These are phyloP conservation scores for Teratosphaeria nubilosa DNA, from an alignment of 2,329 filamentous ascomycete species.

Conservation along the genomic window DNA sequence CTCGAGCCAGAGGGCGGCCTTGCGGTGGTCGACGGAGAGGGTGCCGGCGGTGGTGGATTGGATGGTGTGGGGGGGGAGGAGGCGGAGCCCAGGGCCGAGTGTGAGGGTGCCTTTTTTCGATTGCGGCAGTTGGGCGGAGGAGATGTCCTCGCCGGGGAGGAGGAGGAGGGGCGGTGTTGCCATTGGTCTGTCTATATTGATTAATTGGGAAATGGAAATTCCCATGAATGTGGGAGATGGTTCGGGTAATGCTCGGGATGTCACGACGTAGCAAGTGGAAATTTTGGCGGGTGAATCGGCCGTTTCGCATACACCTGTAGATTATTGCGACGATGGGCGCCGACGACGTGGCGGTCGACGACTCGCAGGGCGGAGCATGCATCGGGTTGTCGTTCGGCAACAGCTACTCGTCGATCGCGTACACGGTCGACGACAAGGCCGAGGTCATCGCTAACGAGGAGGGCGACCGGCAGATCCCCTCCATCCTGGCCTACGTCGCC, in stretches of 20 bases:
- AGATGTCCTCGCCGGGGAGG: slow-evolving; percentile 71
- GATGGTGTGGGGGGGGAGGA: slow-evolving; percentile 67
- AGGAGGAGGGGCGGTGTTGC: slow-evolving; percentile 49
- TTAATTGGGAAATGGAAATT: background rate
- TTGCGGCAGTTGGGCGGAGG: slow-evolving; percentile 55
- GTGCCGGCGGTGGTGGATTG: slow-evolving; percentile 58
- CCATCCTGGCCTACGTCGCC: slow-evolving; percentile 84
- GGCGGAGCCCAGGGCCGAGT: slow-evolving; percentile 72
- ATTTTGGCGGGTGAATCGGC: background rate
- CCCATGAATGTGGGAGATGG: background rate
- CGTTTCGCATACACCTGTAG: background rate
- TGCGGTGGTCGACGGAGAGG: slow-evolving; percentile 57
- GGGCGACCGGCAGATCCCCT: slow-evolving; percentile 95
- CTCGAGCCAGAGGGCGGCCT: slow-evolving; percentile 72
- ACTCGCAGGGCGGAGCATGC: slow-evolving; percentile 35
- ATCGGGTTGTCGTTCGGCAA: slow-evolving; percentile 98
- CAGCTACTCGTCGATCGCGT: slow-evolving; percentile 94
- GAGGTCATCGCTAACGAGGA: slow-evolving; percentile 99
- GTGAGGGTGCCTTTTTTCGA: slow-evolving; percentile 56
- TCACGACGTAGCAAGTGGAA: background rate
- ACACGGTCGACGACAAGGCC: slow-evolving; percentile 69
- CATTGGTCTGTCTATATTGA: background rate
- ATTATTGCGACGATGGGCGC: slow-evolving; percentile 38
- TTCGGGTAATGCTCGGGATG: background rate
- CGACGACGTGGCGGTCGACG: slow-evolving; percentile 41